These are phyloP conservation scores for Otatea glauca DNA, from an alignment of 176 grass and related monocot species.

Conservation along the genomic window DNA sequence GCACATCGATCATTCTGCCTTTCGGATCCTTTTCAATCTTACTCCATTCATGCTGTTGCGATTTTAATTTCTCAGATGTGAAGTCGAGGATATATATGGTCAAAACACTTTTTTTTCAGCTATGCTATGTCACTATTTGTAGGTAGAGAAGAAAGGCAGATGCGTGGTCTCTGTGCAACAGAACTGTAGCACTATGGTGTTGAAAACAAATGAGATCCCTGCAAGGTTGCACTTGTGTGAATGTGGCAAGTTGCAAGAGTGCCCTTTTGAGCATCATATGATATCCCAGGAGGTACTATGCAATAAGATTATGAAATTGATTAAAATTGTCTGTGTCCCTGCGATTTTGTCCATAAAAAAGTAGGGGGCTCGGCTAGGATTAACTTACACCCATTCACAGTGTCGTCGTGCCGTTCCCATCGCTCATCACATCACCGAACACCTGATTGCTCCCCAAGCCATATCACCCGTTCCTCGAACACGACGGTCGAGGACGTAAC, in stretches of 20 bases:
- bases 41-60: slow-evolving; percentile 12
- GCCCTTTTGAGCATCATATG: slow-evolving; percentile 4
- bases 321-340: too few relatives aligned
- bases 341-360: neutral
- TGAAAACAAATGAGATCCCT: neutral
- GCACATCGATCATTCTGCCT: slow-evolving; percentile 57
- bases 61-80: neutral
- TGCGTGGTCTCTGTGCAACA: neutral
- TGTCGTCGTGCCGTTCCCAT: neutral
- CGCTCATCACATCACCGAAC: neutral
- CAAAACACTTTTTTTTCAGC: slow-evolving; percentile 17
- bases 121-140: slow-evolving; percentile 12
- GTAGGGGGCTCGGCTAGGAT: neutral
- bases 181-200: slow-evolving; percentile 23
- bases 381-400: neutral
- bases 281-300: neutral
- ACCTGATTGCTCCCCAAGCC: slow-evolving; percentile 12
- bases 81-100: neutral
- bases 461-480: neutral
- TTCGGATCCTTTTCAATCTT: slow-evolving; percentile 43
- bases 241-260: neutral
- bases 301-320: neutral
- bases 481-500: too few relatives aligned
- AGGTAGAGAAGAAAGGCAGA: neutral
- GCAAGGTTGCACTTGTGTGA: neutral